Evolutionary conservation across 306 rosid species (phyloP), one percentile per base, ranked within the genome.

Genomic region (Inga oerstediana): DNA sequence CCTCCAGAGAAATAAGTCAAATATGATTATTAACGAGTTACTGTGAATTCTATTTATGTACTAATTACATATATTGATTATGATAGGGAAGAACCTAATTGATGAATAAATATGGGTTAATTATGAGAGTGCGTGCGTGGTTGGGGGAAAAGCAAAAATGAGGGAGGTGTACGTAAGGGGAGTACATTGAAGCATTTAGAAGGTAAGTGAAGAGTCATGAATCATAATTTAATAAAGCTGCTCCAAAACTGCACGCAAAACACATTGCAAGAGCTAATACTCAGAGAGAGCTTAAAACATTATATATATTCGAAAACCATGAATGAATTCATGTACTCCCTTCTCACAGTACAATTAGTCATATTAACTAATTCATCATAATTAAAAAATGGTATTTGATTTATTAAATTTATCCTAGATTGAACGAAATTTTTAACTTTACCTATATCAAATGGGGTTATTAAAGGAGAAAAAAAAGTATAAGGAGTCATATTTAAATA

Each of bases 211-310:
- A 72, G 80, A 76, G 82, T 27, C 61, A 77, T 14, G 43, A 34
- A 72, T 66, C 69, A 83, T 54, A 66, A 49, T 10, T 56, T 56
- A 56, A 56, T 19, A 78, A 80, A 70, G 75, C 54, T 61, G 75
- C 32, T 48, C 76, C 74, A 59, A 70, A 56, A 65, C 66, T 58
- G 79, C 54, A 76, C 41, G 43, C 48, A 52, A 77, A 76, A 49
- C 71, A 30, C 52, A 51, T 8, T 17, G 19, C 19, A 37, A 61
- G 76, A 37, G 24, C 41, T 37, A 5, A 0, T 77, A 13, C 14
- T 48, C 17, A 64, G 52, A 48, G 1, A 5, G 41, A 37, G 41
- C 41, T 37, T 37, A 37, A 5, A 37, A 37, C 41, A 37, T 37
- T 37, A 34, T 34, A 34, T 37, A 34, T 34, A 34, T 35, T 37